Evolutionary conservation across 2,329 filamentous ascomycete species (phyloP).

Genomic region (Phialophora verrucosa): DNA sequence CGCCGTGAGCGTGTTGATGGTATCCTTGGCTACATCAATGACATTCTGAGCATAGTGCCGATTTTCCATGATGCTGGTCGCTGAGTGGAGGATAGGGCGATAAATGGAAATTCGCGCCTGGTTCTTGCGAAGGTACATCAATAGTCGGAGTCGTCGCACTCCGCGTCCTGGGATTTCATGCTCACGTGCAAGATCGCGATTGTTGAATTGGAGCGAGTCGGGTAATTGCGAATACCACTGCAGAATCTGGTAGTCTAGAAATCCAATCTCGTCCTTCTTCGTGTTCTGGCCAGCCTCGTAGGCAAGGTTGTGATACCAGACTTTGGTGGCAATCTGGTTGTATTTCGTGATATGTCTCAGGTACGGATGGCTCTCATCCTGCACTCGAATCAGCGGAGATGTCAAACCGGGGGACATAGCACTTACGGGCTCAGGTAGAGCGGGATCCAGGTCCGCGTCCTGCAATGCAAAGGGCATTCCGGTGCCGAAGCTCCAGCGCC

Average conservation of each 20-base stretch:
- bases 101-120: constrained; percentile 91
- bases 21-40: constrained; percentile 69
- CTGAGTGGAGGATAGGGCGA: constrained; percentile 82
- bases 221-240: constrained; percentile 83
- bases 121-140: constrained; percentile 85
- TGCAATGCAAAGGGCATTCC: constrained; percentile 85
- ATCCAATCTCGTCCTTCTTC: constrained; percentile 75
- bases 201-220: constrained; percentile 63
- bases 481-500: constrained; percentile 87
- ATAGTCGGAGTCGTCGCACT: constrained; percentile 75
- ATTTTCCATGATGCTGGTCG: constrained; percentile 80
- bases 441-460: constrained; percentile 82
- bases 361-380: constrained; percentile 65
- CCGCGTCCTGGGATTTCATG: constrained; percentile 55
- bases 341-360: constrained; percentile 84
- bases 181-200: constrained; percentile 58
- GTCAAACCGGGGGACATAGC: background rate
- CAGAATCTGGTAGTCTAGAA: constrained; percentile 80
- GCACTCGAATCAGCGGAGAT: constrained; percentile 30
- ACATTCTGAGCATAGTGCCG: constrained; percentile 72
- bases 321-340: constrained; percentile 79
- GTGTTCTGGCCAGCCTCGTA: constrained; percentile 70
- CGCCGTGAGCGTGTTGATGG: constrained; percentile 64
- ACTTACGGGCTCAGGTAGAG: constrained; percentile 76
- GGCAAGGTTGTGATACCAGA: constrained; percentile 80